A percentile compares a stretch with the other conserved stretches of the same genome.
Conservation (phyloP, 2,329 filamentous ascomycete species). For the Dactylellina drechsleri region DNA sequence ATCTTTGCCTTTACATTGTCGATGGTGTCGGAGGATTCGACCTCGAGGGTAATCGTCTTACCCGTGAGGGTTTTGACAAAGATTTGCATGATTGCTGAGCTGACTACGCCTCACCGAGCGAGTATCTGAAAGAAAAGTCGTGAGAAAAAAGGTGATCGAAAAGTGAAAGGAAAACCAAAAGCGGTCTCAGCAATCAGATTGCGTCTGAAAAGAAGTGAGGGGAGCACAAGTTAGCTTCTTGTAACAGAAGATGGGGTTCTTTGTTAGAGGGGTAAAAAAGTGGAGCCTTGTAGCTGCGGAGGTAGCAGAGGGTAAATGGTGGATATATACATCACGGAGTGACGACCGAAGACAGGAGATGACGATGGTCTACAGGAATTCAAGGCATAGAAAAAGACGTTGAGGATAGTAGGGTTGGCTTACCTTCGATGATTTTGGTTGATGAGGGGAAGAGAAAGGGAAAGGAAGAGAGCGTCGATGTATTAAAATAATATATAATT, state of each 20-base stretch:
- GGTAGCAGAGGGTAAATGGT: too few species aligned
- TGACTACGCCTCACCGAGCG: slow-evolving; percentile 52
- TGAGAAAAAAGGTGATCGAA: slow-evolving; percentile 28
- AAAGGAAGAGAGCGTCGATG: background rate
- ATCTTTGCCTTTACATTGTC: slow-evolving; percentile 98
- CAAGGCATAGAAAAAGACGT: too few species aligned
- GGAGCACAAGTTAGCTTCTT: slow-evolving; percentile 14
- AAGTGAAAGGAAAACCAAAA: slow-evolving; percentile 39
- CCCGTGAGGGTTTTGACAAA: slow-evolving; percentile 85
- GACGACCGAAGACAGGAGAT: too few species aligned
- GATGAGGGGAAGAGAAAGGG: slow-evolving; percentile 24
- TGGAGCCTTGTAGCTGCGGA: too few species aligned
- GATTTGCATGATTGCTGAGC: slow-evolving; percentile 71
- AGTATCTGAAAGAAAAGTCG: slow-evolving; percentile 41
- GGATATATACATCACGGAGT: too few species aligned
- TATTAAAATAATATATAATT: background rate
- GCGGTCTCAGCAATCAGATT: slow-evolving; percentile 55
- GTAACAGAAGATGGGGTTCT: background rate
- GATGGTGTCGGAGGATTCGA: slow-evolving; percentile 77
- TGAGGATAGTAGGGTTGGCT: slow-evolving; percentile 17
- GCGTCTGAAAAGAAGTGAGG: slow-evolving; percentile 35
- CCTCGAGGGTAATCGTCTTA: slow-evolving; percentile 73
- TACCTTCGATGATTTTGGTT: slow-evolving; percentile 55
- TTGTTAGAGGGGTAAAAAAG: too few species aligned
- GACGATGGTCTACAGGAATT: too few species aligned